phyloP scores from a whole-genome alignment of 176 grass and related monocot species.

The Aegilops longissima region DNA sequence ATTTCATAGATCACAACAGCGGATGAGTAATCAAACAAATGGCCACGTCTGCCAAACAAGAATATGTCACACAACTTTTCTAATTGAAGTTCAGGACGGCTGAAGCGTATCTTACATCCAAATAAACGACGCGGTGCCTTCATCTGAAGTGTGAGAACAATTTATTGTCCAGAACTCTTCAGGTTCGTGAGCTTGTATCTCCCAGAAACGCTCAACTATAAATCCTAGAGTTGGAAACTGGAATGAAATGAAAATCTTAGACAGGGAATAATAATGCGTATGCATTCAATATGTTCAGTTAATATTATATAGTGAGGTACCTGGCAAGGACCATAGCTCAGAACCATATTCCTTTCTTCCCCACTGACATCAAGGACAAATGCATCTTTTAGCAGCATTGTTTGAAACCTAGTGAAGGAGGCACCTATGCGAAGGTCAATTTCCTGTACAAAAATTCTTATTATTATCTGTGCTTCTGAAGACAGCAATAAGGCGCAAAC shows the following conservation, averaged over 20 bases:
- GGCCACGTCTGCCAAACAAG: constrained; percentile 69
- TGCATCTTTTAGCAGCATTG: constrained; percentile 87
- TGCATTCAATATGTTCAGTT: constrained; percentile 1
- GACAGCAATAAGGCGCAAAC: not conserved
- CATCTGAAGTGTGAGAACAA: constrained; percentile 93
- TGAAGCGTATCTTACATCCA: constrained; percentile 73
- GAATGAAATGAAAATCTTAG: constrained; percentile 32
- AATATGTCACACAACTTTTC: constrained; percentile 24
- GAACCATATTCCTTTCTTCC: constrained; percentile 76
- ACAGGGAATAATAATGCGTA: constrained; percentile 15
- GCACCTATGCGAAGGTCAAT: constrained; percentile 94
- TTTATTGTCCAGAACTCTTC: constrained; percentile 99
- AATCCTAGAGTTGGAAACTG: constrained; percentile 99
- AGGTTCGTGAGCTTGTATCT: constrained; percentile 91
- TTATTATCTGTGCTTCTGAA: constrained; percentile 26
- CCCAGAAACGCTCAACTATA: constrained; percentile 96
- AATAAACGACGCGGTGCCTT: constrained; percentile 76
- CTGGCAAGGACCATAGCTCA: constrained; percentile 99
- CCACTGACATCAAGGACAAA: constrained; percentile 79
- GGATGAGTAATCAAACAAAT: constrained; percentile 82
- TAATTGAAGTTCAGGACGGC: constrained; percentile 5
- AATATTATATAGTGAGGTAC: constrained; percentile 34
- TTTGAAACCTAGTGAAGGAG: constrained; percentile 98
- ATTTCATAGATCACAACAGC: constrained; percentile 89
- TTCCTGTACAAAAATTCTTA: constrained; percentile 58